Base-by-base conservation (phyloP, 2,329 filamentous ascomycete genomes). In the Penicillium sp. region DNA sequence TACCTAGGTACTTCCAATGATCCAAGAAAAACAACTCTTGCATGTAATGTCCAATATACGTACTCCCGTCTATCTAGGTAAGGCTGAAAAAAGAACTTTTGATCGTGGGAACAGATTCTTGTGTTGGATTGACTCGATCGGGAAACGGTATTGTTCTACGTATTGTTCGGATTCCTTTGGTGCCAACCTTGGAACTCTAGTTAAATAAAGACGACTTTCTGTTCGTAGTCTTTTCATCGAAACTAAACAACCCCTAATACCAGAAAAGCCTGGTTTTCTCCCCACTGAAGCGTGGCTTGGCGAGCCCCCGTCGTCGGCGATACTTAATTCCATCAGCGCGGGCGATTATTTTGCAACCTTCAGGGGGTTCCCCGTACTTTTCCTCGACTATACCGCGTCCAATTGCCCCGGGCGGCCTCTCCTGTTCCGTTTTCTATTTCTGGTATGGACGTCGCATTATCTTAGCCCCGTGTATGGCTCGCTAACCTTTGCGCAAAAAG, bases 241-340 rank as follows among this genome's bases (percentile, higher is more conserved):
- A 35, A 33, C 31, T 8, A 33, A 35, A 20, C 2, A 9, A 8
- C 15, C 32, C 15, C 15, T 37, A 37, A 10, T 2, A 23, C 31
- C 20, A 35, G 27, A 33, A 47, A 47, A 50, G 35, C 43, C 43
- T 29, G 39, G 25, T 29, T 39, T 27, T 27, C 15, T 42, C 52
- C 46, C 54, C 48, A 54, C 53, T 33, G 28, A 24, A 35, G 47
- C 33, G 43, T 39, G 55, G 44, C 57, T 59, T 59, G 57, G 57
- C 57, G 40, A 54, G 38, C 20, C 48, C 49, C 54, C 47, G 31
- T 54, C 48, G 32, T 58, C 59, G 59, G 59, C 58, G 39, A 58
- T 61, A 61, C 59, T 60, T 61, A 60, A 56, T 61, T 61, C 59
- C 59, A 56, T 49, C 46, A 52, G 49, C 50, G 52, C 49, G 52